Percentiles rank a stretch among this genome's conserved stretches.
Evolutionary conservation across 1,139 yeast genomes (phyloP).

Genomic region (Arxiozyma telluris): DNA sequence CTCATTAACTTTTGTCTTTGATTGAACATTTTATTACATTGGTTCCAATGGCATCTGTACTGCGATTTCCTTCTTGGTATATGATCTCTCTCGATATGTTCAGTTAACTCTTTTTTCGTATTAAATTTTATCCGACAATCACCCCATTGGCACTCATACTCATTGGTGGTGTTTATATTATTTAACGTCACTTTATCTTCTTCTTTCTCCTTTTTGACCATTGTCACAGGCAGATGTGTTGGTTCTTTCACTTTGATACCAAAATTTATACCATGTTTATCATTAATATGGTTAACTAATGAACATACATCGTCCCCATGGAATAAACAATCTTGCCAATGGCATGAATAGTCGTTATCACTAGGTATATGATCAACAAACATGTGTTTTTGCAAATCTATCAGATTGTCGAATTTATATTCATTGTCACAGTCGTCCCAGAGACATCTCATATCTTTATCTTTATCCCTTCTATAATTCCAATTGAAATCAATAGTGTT

Average conservation of each 20-base stretch:
- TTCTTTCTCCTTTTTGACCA: not conserved
- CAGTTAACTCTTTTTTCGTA: constrained; percentile 53
- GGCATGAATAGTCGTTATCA: constrained; percentile 39
- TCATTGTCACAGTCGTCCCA: constrained; percentile 47
- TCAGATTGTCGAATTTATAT: constrained; percentile 34
- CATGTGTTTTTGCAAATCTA: constrained; percentile 48
- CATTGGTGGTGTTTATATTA: no score
- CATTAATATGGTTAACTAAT: constrained; percentile 52
- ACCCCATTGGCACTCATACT: constrained; percentile 23
- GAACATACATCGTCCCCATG: constrained; percentile 43
- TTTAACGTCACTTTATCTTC: not conserved
- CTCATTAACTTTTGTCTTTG: constrained; percentile 82
- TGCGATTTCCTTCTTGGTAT: constrained; percentile 63
- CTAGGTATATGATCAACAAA: constrained; percentile 43
- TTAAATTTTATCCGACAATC: constrained; percentile 43
- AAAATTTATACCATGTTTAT: constrained; percentile 38
- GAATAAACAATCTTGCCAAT: constrained; percentile 64
- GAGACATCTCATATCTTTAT: constrained; percentile 33
- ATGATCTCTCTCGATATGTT: constrained; percentile 60
- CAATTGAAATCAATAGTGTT: constrained; percentile 33
- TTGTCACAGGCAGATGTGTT: not conserved
- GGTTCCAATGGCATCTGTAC: constrained; percentile 71
- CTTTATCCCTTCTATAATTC: constrained; percentile 27
- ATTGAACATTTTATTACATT: constrained; percentile 63
- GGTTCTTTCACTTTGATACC: constrained; percentile 17